Conservation (phyloP, 2,329 filamentous ascomycete species). For the Fusarium dlaminii region DNA sequence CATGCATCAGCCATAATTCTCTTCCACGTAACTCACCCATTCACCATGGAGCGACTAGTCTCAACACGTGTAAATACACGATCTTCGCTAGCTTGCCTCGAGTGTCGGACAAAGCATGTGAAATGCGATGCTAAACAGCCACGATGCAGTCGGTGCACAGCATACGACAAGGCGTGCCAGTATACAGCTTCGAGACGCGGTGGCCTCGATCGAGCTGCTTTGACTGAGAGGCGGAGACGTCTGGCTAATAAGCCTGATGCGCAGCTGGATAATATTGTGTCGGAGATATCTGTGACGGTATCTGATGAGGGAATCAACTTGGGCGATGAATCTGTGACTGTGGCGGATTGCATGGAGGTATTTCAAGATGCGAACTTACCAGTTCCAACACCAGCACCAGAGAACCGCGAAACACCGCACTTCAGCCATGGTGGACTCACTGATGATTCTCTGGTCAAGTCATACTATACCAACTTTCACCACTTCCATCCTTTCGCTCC, state of each 20-base stretch:
- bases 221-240: constrained; percentile 43
- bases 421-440: neutral
- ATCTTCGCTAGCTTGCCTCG: constrained; percentile 57
- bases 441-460: constrained; percentile 41
- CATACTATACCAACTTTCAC: constrained; percentile 51
- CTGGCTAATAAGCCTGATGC: neutral
- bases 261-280: rapidly evolving
- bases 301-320: neutral
- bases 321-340: neutral
- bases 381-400: neutral
- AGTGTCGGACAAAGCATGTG: constrained; percentile 60
- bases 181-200: constrained; percentile 63
- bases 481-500: constrained; percentile 45
- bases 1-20: neutral
- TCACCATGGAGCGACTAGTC: neutral
- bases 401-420: neutral
- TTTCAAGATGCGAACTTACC: neutral
- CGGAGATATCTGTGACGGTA: rapidly evolving
- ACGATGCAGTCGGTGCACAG: constrained; percentile 56
- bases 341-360: neutral
- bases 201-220: constrained; percentile 46
- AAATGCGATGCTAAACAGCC: constrained; percentile 63
- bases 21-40: neutral
- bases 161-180: constrained; percentile 55
- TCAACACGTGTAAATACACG: constrained; percentile 10